Percentiles rank a stretch among this genome's conserved stretches.
Evolutionary conservation across 345 rosid species (phyloP).

Genomic region (Gossypioides kirkii): DNA sequence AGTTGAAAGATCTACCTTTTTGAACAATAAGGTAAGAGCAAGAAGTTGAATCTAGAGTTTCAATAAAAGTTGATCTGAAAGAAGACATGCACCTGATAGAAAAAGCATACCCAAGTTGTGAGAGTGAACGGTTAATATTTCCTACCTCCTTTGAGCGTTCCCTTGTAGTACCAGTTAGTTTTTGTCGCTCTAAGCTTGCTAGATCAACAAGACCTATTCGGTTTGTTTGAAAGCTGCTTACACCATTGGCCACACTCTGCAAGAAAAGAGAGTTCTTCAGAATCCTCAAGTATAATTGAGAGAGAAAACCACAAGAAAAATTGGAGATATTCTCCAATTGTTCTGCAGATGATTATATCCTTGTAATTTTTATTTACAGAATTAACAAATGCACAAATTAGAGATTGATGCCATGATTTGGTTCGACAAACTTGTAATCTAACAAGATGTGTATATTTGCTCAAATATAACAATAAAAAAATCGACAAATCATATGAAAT

Average conservation of each 20-base stretch:
- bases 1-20: neutral
- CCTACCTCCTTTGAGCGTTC: slow-evolving; percentile 98
- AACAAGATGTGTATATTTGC: neutral
- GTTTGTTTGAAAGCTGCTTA: slow-evolving; percentile 87
- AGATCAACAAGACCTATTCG: slow-evolving; percentile 97
- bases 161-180: slow-evolving; percentile 91
- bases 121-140: slow-evolving; percentile 92
- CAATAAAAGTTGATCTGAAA: neutral
- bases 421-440: neutral
- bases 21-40: neutral
- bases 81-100: slow-evolving; percentile 1
- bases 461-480: neutral
- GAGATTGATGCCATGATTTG: neutral
- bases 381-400: neutral
- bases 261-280: slow-evolving; percentile 22
- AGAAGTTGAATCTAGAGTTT: neutral
- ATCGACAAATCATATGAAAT: neutral
- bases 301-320: slow-evolving; percentile 7
- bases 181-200: slow-evolving; percentile 98
- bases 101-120: slow-evolving; percentile 89
- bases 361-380: neutral
- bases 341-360: neutral
- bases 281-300: slow-evolving; percentile 8
- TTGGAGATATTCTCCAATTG: neutral
- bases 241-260: slow-evolving; percentile 77